phyloP scores from a whole-genome alignment of 306 rosid genomes.

The Rubus parviflorus region DNA sequence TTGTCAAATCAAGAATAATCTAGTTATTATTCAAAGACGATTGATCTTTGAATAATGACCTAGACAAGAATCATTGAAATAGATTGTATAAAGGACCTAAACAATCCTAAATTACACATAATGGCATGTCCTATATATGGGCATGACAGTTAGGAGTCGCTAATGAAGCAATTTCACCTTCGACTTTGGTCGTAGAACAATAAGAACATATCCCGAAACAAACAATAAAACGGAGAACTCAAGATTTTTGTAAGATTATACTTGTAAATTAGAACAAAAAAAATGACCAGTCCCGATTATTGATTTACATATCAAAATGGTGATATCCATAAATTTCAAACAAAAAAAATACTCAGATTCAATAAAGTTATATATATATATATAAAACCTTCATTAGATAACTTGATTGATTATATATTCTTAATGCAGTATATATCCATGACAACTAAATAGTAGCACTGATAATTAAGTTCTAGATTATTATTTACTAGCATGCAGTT shows the following conservation, averaged over 20 bases:
- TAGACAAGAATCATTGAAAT: no score
- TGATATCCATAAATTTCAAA: background rate
- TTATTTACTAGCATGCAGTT: background rate
- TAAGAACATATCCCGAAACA: no score
- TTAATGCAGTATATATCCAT: background rate
- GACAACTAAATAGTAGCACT: background rate
- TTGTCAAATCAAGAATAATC: background rate
- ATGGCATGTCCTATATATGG: no score
- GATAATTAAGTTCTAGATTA: background rate
- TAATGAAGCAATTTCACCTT: no score
- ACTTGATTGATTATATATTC: background rate
- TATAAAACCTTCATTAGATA: background rate
- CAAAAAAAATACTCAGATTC: background rate
- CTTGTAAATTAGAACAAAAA: no score
- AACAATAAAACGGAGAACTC: no score
- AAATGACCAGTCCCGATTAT: no score
- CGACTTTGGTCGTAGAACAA: no score
- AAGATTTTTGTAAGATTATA: no score
- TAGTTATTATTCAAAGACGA: background rate
- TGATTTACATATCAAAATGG: background rate
- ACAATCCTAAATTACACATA: background rate
- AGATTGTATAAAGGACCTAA: background rate
- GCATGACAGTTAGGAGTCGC: no score
- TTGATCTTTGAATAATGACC: background rate
- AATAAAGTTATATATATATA: no score